Evolutionary conservation across 176 grass and related monocot genomes (phyloP).

Genomic region (Lolium rigidum): DNA sequence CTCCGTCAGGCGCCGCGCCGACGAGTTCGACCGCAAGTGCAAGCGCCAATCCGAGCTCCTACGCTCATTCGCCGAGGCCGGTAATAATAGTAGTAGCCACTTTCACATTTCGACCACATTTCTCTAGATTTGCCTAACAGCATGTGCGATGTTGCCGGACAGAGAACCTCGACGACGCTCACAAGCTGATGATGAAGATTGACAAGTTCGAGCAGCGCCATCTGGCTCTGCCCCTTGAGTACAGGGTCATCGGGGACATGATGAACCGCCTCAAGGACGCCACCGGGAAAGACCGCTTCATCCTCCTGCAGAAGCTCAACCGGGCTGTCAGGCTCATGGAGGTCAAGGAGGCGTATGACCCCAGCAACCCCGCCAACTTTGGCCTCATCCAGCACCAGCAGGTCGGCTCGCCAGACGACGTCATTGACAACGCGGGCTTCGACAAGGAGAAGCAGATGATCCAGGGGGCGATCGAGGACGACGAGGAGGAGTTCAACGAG

Average conservation of each 20-base stretch:
- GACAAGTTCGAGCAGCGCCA: conserved; percentile 83
- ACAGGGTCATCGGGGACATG: conserved; percentile 90
- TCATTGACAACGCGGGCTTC: conserved; percentile 69
- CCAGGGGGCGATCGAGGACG: conserved; percentile 52
- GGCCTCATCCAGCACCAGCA: conserved; percentile 83
- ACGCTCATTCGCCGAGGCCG: conserved; percentile 68
- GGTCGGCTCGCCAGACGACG: conserved; percentile 73
- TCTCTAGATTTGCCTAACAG: not conserved
- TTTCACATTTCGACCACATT: not conserved
- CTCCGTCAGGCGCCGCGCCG: conserved; percentile 56
- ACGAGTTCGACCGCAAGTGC: conserved; percentile 87
- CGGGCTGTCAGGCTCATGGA: conserved; percentile 84
- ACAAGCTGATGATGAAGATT: conserved; percentile 86
- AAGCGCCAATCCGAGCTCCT: conserved; percentile 76
- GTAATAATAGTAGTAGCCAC: conserved; percentile 27
- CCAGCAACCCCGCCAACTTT: conserved; percentile 84
- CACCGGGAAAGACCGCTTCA: conserved; percentile 78
- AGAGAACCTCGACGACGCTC: conserved; percentile 88
- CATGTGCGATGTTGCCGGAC: not conserved
- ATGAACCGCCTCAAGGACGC: conserved; percentile 85
- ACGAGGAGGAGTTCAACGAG: conserved; percentile 76
- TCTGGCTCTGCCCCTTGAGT: conserved; percentile 81
- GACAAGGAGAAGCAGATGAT: conserved; percentile 85
- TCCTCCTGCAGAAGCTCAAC: conserved; percentile 90
- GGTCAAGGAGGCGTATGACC: conserved; percentile 84